Conservation (phyloP, 1,284 basidiomycete genomes). For the Puccinia coronata region DNA sequence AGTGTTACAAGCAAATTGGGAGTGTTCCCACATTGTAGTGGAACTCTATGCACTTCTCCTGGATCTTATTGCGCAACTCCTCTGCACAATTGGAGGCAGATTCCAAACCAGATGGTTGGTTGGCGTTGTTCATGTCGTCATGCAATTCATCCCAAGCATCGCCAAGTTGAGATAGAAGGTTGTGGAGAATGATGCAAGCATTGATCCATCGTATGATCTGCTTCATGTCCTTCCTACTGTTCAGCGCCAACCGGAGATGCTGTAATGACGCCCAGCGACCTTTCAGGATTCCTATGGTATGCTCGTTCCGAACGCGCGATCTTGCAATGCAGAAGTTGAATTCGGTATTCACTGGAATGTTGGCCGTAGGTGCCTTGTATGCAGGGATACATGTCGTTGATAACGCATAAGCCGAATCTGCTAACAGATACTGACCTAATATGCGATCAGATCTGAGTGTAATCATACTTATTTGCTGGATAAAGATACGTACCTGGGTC, state of each 20-base stretch:
- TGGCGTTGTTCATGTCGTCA: too few species aligned
- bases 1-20: too few species aligned
- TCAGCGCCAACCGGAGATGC: neutral
- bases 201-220: neutral
- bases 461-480: neutral
- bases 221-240: too few species aligned
- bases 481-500: neutral
- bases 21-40: too few species aligned
- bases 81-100: too few species aligned
- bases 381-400: neutral
- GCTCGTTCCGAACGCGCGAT: constrained; percentile 10
- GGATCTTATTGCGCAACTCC: too few species aligned
- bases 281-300: constrained; percentile 39
- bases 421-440: constrained; percentile 16
- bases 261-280: constrained; percentile 19
- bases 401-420: constrained; percentile 18
- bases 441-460: too few species aligned
- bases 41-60: too few species aligned
- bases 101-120: too few species aligned
- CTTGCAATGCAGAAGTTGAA: constrained; percentile 31
- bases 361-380: constrained; percentile 20
- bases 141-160: too few species aligned
- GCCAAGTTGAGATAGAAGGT: constrained; percentile 7
- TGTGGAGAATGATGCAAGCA: neutral
- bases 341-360: neutral